phyloP scores from a whole-genome alignment of 306 rosid species.

The Acmispon strigosus region DNA sequence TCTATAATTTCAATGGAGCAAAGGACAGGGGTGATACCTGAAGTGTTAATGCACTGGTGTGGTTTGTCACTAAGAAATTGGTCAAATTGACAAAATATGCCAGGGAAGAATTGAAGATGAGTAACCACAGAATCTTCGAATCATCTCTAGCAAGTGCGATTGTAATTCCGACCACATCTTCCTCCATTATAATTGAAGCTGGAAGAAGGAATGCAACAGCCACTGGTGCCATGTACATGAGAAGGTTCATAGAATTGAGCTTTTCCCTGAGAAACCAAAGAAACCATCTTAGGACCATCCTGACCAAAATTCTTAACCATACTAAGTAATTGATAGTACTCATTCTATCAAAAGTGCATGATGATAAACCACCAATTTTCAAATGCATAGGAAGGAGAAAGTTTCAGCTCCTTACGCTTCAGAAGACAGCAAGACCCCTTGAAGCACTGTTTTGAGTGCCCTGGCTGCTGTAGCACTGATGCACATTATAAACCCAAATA shows the following conservation, averaged over 20 bases:
- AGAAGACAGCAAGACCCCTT: conserved; percentile 46
- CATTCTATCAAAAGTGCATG: neutral
- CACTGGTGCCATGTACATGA: conserved; percentile 48
- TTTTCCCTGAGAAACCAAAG: conserved; percentile 32
- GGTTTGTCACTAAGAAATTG: conserved; percentile 60
- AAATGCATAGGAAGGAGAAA: conserved; percentile 4
- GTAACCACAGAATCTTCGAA: conserved; percentile 31
- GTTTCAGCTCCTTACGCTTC: conserved; percentile 35
- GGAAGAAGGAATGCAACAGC: conserved; percentile 45
- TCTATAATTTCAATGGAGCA: neutral
- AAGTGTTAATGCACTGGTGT: conserved; percentile 46
- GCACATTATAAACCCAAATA: conserved; percentile 50
- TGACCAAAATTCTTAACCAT: conserved; percentile 4
- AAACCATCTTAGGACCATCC: conserved; percentile 27
- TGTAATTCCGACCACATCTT: conserved; percentile 34
- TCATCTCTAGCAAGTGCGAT: conserved; percentile 41
- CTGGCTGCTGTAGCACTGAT: conserved; percentile 43
- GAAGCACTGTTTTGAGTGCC: conserved; percentile 49
- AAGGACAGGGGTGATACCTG: conserved; percentile 24
- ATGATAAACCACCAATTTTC: neutral
- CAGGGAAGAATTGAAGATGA: conserved; percentile 33
- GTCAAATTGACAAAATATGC: conserved; percentile 49
- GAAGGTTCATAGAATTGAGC: conserved; percentile 44
- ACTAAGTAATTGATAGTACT: neutral
- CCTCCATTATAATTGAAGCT: conserved; percentile 37